These are phyloP conservation scores for Paracamarosporium sp. DNA, from an alignment of 2,329 filamentous ascomycete genomes.

Conservation along the genomic window DNA sequence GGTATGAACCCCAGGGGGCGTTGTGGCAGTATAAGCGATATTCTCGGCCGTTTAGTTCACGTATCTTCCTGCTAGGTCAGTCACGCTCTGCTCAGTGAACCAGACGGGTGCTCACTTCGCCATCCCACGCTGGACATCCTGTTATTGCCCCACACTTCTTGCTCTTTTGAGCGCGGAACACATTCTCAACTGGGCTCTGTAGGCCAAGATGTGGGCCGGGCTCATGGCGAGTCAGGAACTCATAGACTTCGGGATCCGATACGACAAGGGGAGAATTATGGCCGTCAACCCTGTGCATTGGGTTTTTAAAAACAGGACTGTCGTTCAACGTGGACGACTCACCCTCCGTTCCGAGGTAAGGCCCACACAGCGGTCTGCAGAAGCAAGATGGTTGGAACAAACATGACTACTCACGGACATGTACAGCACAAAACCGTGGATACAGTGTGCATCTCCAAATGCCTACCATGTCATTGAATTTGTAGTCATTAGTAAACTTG, in stretches of 20 bases:
- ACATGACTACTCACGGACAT: background rate
- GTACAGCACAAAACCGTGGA: background rate
- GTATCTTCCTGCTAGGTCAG: background rate
- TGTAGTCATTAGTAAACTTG: background rate
- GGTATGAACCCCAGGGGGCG: conserved; percentile 10
- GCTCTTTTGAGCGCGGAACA: background rate
- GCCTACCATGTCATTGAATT: background rate
- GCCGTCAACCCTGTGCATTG: background rate
- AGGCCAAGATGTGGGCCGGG: background rate
- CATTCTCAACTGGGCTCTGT: conserved; percentile 1
- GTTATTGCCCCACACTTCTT: conserved; percentile 10
- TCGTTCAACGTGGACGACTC: background rate
- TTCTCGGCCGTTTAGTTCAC: background rate
- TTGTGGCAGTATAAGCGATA: conserved; percentile 13
- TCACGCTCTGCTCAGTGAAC: background rate
- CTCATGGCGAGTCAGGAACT: conserved; percentile 8
- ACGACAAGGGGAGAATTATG: background rate
- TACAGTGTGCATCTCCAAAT: background rate
- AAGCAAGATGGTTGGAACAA: background rate
- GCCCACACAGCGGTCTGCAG: background rate
- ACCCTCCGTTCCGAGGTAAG: background rate
- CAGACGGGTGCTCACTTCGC: background rate
- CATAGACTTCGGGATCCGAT: conserved; percentile 1
- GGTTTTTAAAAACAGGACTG: background rate
- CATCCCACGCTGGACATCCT: conserved; percentile 11